Percentiles rank a stretch among this genome's conserved stretches.
These are phyloP conservation scores for Aspergillus hortae DNA, from an alignment of 2,329 filamentous ascomycete species.

Conservation along the genomic window DNA sequence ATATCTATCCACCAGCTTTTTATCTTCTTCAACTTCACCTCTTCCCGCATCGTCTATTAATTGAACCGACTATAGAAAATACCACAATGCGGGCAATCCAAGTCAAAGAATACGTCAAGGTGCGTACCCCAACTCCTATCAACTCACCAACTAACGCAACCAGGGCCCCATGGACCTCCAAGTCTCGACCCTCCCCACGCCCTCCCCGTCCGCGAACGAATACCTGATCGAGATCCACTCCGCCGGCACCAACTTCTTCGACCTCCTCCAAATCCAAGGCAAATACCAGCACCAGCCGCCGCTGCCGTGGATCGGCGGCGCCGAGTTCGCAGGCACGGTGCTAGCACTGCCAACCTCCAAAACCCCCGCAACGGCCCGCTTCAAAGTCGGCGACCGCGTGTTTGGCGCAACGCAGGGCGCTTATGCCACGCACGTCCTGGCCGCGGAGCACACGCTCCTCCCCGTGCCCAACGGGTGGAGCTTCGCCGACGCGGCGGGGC, in stretches of 20 bases:
- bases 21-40: neutral
- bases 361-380: slow-evolving; percentile 51
- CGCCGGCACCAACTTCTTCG: slow-evolving; percentile 92
- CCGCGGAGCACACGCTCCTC: slow-evolving; percentile 63
- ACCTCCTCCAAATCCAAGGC: slow-evolving; percentile 88
- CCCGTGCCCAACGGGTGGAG: slow-evolving; percentile 78
- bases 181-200: slow-evolving; percentile 71
- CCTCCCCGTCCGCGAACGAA: slow-evolving; percentile 65
- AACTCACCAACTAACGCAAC: neutral
- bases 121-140: slow-evolving; percentile 28
- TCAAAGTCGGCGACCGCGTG: slow-evolving; percentile 73
- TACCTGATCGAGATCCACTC: slow-evolving; percentile 87
- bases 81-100: slow-evolving; percentile 72
- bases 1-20: neutral
- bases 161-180: slow-evolving; percentile 58
- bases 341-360: slow-evolving; percentile 59
- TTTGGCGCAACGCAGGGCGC: slow-evolving; percentile 85
- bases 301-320: slow-evolving; percentile 82
- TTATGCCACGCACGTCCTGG: slow-evolving; percentile 73
- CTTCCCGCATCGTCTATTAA: neutral
- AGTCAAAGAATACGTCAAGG: slow-evolving; percentile 70
- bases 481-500: slow-evolving; percentile 76
- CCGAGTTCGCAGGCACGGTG: slow-evolving; percentile 80
- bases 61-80: neutral
- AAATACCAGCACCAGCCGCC: slow-evolving; percentile 93